Conservation (phyloP, 768 basidiomycete species). For the Tylopilus balloui region DNA sequence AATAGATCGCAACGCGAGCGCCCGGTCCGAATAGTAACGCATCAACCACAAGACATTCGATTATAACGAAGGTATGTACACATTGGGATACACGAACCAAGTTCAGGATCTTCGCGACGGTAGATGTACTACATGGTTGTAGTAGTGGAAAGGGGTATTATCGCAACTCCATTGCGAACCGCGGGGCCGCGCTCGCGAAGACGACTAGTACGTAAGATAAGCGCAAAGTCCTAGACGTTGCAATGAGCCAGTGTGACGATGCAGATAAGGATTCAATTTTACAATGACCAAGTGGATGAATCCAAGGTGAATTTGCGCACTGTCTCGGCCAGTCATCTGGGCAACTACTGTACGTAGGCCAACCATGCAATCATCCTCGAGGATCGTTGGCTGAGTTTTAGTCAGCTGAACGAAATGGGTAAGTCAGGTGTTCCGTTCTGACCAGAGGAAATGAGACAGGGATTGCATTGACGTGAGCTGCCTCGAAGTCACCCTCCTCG, state of each 20-base stretch:
- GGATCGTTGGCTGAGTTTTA: constrained; percentile 2
- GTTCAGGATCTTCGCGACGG: constrained; percentile 3
- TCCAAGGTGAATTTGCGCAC: constrained; percentile 9
- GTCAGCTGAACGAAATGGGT: constrained; percentile 6
- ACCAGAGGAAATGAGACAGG: constrained; percentile 15
- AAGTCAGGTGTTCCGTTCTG: not conserved
- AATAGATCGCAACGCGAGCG: not conserved
- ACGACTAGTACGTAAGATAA: constrained; percentile 12
- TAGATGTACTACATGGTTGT: not conserved
- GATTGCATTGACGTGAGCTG: not conserved
- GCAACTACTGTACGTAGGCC: constrained; percentile 18
- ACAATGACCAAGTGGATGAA: constrained; percentile 22
- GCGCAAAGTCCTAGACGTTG: constrained; percentile 20
- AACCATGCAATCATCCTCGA: constrained; percentile 21
- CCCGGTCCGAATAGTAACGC: not conserved
- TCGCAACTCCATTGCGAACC: not conserved
- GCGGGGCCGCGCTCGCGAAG: constrained; percentile 1
- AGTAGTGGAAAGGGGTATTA: not conserved
- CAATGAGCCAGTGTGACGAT: constrained; percentile 2
- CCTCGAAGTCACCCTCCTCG: constrained; percentile 9
- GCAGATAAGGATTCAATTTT: not conserved
- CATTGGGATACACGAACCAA: constrained; percentile 4
- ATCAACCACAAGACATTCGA: constrained; percentile 6
- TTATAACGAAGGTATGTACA: constrained; percentile 11
- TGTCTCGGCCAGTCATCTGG: constrained; percentile 18